Evolutionary conservation across 805 yeast species (phyloP), one percentile per base, ranked within the genome.

Genomic region (Groenewaldozyma salmanticensis): DNA sequence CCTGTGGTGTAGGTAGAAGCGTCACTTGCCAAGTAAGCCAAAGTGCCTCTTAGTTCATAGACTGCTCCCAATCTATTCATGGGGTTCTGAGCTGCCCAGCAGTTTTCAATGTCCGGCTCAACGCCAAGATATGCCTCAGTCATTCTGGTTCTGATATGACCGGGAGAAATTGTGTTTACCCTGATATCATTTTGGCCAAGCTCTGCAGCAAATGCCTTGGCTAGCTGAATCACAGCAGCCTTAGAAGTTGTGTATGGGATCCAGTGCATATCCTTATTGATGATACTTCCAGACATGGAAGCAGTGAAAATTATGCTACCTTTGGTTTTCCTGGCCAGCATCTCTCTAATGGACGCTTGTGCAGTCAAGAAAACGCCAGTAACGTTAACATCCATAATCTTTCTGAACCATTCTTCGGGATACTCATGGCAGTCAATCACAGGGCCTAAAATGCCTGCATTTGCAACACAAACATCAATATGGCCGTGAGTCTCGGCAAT

Each of bases 271-370:
- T 46, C 90, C 43, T 77, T 72, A 55, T 82, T 83, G 48, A 72
- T 81, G 50, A 82, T 76, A 57, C 74, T 78, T 3, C 79, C 90
- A 16, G 85, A 76, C 79, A 83, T 82, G 20, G 88, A 79, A 1
- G 85, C 84, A 1, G 90, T 83, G 55, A 79, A 67, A 44, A 83
- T 74, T 48, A 82, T 67, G 2, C 85, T 77, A 19, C 92, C 92
- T 38, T 61, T 61, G 4, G 76, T 75, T 48, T 79, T 79, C 1
- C 48, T 38, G 27, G 71, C 71, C 64, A 82, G 81, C 46, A 79
- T 67, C 48, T 66, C 66, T 27, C 87, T 64, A 39, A 77, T 88
- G 18, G 77, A 72, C 21, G 74, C 67, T 61, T 77, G 77, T 36
- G 87, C 79, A 51, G 85, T 72, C 55, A 77, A 74, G 60, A 77